Base-by-base conservation (phyloP, 2,329 filamentous ascomycete genomes). In the Colletotrichum simmondsii region DNA sequence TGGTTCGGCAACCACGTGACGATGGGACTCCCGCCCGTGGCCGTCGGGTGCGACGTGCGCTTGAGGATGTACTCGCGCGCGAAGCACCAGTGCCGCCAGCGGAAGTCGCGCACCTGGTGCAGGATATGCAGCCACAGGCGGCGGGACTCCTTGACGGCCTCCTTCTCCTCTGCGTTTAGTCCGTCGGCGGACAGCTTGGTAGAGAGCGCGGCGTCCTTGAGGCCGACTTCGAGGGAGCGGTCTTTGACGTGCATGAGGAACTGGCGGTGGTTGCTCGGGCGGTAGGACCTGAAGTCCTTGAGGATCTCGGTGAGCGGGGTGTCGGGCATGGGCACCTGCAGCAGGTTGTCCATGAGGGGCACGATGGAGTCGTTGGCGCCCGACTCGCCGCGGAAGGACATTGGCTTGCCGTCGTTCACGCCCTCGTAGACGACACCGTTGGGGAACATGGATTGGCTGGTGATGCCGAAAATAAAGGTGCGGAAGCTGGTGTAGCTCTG, bases 391-490 rank as follows among this genome's bases (percentile, higher is more conserved):
- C 96, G 92, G 89, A 98, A 98, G 68, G 89, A 92, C 81, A 95
- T 85, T 4, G 94, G 93, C 80, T 93, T 81, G 73, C 83, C 82
- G 72, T 93, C 91, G 75, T 92, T 92, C 73, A 96, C 90, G 10
- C 95, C 95, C 81, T 97, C 93, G 81, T 98, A 98, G 59, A 97
- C 84, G 8, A 98, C 96, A 10, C 96, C 96, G 75, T 95, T 87
- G 10, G 95, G 95, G 83, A 98, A 98, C 95, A 98, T 98, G 78
- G 91, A 92, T 83, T 98, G 95, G 60, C 91, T 93, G 1, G 95
- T 97, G 83, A 98, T 98, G 77, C 96, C 96, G 80, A 98, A 98
- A 85, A 98, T 98, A 86, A 98, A 98, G 12, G 96, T 97, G 53
- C 95, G 93, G 90, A 98, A 98, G 77, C 90, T 93, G 72, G 93